A percentile compares a stretch with the other conserved stretches of the same genome.
Evolutionary conservation across 495 filamentous ascomycete genomes (phyloP).

Genomic region (Immersiella caudata): DNA sequence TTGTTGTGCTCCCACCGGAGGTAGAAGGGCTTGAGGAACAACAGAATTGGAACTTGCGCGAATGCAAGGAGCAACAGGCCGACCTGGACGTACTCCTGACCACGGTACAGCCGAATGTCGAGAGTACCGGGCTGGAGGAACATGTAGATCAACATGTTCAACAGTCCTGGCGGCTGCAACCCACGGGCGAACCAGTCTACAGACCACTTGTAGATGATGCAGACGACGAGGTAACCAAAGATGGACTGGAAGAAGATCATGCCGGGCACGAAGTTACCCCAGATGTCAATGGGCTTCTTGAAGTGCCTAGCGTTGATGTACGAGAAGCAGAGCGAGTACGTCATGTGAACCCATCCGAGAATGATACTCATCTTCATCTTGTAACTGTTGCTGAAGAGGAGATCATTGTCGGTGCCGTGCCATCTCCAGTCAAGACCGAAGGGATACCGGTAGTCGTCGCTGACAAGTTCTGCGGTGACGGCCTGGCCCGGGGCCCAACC

Average conservation of each 20-base stretch:
- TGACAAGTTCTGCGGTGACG: constrained; percentile 62
- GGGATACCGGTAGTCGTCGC: constrained; percentile 74
- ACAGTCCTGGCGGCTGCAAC: constrained; percentile 74
- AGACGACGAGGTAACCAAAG: constrained; percentile 93
- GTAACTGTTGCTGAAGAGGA: constrained; percentile 95
- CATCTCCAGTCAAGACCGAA: constrained; percentile 97
- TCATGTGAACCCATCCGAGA: constrained; percentile 97
- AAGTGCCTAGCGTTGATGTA: constrained; percentile 94
- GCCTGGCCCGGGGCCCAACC: constrained; percentile 60
- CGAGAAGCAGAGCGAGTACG: constrained; percentile 90
- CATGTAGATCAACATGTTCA: constrained; percentile 99
- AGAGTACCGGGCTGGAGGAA: constrained; percentile 85
- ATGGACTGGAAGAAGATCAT: constrained; percentile 99
- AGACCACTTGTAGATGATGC: constrained; percentile 96
- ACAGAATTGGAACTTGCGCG: constrained; percentile 81
- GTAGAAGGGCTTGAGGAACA: constrained; percentile 95
- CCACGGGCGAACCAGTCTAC: constrained; percentile 76
- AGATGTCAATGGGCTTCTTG: constrained; percentile 90
- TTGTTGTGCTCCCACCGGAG: constrained; percentile 90
- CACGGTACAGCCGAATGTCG: constrained; percentile 68
- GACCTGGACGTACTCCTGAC: constrained; percentile 75
- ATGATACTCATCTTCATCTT: constrained; percentile 99
- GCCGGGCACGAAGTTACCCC: constrained; percentile 94
- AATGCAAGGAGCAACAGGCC: constrained; percentile 82
- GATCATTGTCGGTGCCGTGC: constrained; percentile 91